Percentiles rank a stretch among this genome's conserved stretches.
phyloP scores from a whole-genome alignment of 148 eudicot genomes.

The Dianthus caryophyllus region DNA sequence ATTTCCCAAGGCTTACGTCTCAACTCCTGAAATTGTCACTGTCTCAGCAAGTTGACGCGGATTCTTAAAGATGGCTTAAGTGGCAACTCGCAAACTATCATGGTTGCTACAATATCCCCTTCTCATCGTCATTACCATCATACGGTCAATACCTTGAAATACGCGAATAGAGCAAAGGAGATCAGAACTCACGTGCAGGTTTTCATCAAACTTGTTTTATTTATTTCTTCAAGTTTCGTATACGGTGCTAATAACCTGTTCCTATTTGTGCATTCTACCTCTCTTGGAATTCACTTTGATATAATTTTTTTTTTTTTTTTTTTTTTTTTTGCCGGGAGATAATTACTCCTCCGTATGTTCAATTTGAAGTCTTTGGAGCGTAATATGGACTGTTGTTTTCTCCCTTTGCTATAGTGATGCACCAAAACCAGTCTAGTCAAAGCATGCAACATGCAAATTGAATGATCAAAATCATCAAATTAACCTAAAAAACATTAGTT shows the following conservation, averaged over 20 bases:
- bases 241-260: not conserved
- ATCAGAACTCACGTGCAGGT: conserved; percentile 91
- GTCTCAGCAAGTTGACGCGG: conserved; percentile 73
- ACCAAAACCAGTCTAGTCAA: too few species aligned
- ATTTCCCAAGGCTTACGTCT: conserved; percentile 22
- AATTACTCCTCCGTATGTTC: not conserved
- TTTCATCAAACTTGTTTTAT: conserved; percentile 17
- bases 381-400: not conserved
- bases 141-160: conserved; percentile 76
- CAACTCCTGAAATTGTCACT: conserved; percentile 12
- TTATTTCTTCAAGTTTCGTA: not conserved
- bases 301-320: too few species aligned
- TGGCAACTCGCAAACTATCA: conserved; percentile 83
- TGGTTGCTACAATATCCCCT: conserved; percentile 83
- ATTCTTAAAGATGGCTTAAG: conserved; percentile 91
- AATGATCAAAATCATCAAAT: too few species aligned
- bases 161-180: conserved; percentile 89
- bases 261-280: not conserved
- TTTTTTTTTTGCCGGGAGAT: not conserved
- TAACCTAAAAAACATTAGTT: too few species aligned
- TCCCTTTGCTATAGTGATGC: conserved; percentile 1
- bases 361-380: not conserved
- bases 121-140: conserved; percentile 76
- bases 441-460: too few species aligned
- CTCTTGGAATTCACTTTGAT: not conserved